These are phyloP conservation scores for Myriosclerotinia scirpicola DNA, from an alignment of 2,329 filamentous ascomycete genomes.

Conservation along the genomic window DNA sequence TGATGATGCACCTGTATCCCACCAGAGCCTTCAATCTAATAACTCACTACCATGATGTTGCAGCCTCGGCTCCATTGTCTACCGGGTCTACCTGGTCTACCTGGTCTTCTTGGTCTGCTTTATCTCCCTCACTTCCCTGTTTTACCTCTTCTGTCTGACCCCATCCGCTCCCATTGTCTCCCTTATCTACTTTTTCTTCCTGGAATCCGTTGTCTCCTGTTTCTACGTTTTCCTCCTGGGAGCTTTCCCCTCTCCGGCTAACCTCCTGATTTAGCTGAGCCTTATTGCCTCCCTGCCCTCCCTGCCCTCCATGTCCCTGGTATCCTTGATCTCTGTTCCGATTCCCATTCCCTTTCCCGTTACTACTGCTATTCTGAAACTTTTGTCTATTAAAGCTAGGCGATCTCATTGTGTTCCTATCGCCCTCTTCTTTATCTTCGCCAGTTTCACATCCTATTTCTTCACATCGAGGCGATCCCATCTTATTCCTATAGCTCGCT, in stretches of 20 bases:
- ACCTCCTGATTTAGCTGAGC: background rate
- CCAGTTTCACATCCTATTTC: background rate
- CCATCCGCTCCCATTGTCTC: background rate
- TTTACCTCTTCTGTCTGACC: background rate
- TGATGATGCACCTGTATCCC: background rate
- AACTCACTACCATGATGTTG: background rate
- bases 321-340: too few relatives aligned
- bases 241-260: background rate
- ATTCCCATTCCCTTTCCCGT: background rate
- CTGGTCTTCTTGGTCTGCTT: background rate
- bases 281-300: background rate
- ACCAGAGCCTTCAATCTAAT: background rate
- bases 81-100: background rate
- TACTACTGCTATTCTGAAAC: background rate
- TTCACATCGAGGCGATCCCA: background rate
- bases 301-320: too few relatives aligned
- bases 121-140: background rate
- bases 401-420: background rate
- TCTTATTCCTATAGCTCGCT: background rate
- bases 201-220: too few relatives aligned
- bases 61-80: too few relatives aligned
- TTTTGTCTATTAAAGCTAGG: background rate
- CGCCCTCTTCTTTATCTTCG: background rate
- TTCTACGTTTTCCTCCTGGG: too few relatives aligned
- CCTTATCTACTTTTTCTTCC: background rate